phyloP scores from a whole-genome alignment of 2,329 filamentous ascomycete species.

The Orbilia quercus region DNA sequence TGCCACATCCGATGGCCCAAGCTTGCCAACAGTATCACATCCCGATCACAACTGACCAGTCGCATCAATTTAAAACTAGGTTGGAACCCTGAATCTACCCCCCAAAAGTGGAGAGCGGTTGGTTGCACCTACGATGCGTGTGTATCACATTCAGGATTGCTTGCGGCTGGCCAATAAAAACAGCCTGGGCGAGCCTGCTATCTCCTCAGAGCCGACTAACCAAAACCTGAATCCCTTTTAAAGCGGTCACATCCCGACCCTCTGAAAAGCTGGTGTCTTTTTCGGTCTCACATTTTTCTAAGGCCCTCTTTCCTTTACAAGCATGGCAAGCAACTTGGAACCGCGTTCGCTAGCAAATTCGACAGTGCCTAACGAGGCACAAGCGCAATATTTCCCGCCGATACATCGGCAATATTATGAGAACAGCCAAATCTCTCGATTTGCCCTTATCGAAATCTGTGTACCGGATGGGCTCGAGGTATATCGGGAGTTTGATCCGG shows the following conservation, averaged over 20 bases:
- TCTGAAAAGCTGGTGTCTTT: constrained; percentile 43
- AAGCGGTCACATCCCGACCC: constrained; percentile 47
- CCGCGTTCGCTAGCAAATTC: constrained; percentile 52
- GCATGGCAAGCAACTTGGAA: constrained; percentile 46
- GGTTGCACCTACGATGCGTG: constrained; percentile 34
- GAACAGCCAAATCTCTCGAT: constrained; percentile 1
- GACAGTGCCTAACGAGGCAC: constrained; percentile 54
- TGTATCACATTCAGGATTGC: constrained; percentile 55
- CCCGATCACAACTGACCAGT: constrained; percentile 21
- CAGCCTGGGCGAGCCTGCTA: constrained; percentile 49
- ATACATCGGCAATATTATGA: constrained; percentile 9
- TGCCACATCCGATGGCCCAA: constrained; percentile 8
- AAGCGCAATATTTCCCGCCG: constrained; percentile 33
- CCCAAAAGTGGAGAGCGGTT: constrained; percentile 44
- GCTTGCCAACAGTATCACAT: constrained; percentile 9
- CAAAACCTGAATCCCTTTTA: constrained; percentile 49
- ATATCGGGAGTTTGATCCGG: constrained; percentile 3
- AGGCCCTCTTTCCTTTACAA: constrained; percentile 45
- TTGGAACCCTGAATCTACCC: constrained; percentile 26
- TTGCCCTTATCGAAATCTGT: background rate
- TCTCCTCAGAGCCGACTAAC: constrained; percentile 44
- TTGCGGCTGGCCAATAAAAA: constrained; percentile 54
- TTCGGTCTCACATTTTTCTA: constrained; percentile 43
- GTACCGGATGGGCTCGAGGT: background rate
- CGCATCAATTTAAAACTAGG: constrained; percentile 48